Percentiles rank a stretch among this genome's conserved stretches.
Evolutionary conservation across 345 rosid genomes (phyloP).

Genomic region (Reutealis trisperma): DNA sequence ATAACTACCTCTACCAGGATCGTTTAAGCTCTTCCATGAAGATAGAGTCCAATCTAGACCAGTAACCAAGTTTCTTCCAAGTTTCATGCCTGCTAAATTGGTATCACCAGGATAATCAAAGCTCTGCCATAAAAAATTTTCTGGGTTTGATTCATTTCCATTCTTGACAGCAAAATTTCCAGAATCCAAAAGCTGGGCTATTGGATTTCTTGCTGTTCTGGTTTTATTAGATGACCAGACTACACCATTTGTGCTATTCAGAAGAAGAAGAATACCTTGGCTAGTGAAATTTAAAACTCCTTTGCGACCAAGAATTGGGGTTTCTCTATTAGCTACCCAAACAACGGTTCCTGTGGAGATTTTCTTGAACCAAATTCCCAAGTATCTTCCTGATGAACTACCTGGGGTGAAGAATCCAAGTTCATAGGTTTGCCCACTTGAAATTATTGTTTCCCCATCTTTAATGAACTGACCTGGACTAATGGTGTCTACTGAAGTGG

Average conservation of each 20-base stretch:
- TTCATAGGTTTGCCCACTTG: slow-evolving; percentile 20
- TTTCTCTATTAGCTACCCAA: slow-evolving; percentile 36
- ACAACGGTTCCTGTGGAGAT: slow-evolving; percentile 17
- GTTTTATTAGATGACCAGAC: slow-evolving; percentile 32
- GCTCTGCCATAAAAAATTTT: slow-evolving; percentile 35
- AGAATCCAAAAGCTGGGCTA: slow-evolving; percentile 26
- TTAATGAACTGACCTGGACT: slow-evolving; percentile 17
- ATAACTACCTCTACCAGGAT: slow-evolving; percentile 27
- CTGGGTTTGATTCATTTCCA: slow-evolving; percentile 1
- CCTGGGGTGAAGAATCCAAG: slow-evolving; percentile 29
- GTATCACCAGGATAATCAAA: slow-evolving; percentile 35
- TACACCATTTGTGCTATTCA: slow-evolving; percentile 9
- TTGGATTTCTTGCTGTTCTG: neutral
- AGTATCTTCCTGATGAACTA: slow-evolving; percentile 13
- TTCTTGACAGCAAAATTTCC: slow-evolving; percentile 35
- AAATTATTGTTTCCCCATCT: slow-evolving; percentile 23
- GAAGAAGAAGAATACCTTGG: slow-evolving; percentile 28
- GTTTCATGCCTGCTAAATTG: slow-evolving; percentile 22
- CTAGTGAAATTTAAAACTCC: slow-evolving; percentile 16
- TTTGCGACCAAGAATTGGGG: slow-evolving; percentile 9
- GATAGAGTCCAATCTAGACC: slow-evolving; percentile 22
- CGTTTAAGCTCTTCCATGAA: slow-evolving; percentile 23
- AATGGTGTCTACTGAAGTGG: slow-evolving; percentile 9
- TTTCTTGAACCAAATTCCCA: slow-evolving; percentile 36
- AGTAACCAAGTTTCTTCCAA: slow-evolving; percentile 23